Evolutionary conservation across 2,329 filamentous ascomycete genomes (phyloP).

Genomic region (Aspergillus chevalieri): DNA sequence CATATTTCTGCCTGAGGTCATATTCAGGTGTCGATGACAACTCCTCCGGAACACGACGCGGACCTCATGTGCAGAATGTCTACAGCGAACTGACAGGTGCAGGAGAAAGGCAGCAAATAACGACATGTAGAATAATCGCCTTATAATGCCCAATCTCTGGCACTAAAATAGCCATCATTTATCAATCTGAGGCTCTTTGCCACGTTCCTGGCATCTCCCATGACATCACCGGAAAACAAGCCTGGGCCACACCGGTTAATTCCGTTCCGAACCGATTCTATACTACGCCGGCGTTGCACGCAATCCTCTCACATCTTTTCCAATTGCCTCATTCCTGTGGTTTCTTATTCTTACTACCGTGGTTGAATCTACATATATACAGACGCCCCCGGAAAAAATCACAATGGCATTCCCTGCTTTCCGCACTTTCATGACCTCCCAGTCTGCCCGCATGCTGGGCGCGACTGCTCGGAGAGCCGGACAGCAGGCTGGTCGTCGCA

Average conservation of each 20-base stretch:
- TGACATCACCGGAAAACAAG: slow-evolving; percentile 8
- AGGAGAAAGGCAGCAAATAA: neutral
- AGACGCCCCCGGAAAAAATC: neutral
- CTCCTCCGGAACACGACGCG: neutral
- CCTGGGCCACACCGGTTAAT: slow-evolving; percentile 8
- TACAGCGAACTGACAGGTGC: neutral
- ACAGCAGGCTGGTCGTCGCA: slow-evolving; percentile 39
- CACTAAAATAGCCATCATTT: too few species aligned
- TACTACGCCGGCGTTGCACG: neutral
- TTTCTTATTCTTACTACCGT: too few species aligned
- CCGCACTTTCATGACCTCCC: slow-evolving; percentile 24
- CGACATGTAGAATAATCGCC: too few species aligned
- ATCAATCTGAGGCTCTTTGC: too few species aligned
- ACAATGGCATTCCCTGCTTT: slow-evolving; percentile 23
- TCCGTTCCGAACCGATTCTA: slow-evolving; percentile 6
- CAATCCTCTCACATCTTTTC: neutral
- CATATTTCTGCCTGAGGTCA: slow-evolving; percentile 2
- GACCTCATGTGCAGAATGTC: neutral
- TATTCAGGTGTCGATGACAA: neutral
- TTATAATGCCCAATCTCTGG: too few species aligned
- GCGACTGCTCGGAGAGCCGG: slow-evolving; percentile 27
- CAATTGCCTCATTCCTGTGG: neutral
- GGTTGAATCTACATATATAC: too few species aligned
- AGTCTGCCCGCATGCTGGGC: slow-evolving; percentile 9
- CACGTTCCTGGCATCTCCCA: neutral